phyloP scores from a whole-genome alignment of 306 rosid species.

The Medicago ruthenica region DNA sequence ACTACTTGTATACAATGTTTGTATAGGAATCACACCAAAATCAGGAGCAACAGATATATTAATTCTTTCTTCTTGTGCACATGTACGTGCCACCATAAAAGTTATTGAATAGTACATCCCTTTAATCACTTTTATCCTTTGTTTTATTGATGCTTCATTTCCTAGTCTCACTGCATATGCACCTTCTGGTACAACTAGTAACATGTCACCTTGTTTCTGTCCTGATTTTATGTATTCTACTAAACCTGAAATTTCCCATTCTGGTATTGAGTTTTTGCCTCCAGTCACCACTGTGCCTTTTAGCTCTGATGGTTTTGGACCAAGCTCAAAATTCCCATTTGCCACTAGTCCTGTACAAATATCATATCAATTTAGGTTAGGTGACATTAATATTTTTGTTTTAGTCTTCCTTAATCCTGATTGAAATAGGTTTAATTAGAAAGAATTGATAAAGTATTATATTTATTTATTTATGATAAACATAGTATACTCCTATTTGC shows the following conservation, averaged over 20 bases:
- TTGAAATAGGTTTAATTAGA: not conserved
- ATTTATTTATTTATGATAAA: too few relatives aligned
- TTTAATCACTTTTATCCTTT: constrained; percentile 62
- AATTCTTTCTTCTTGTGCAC: constrained; percentile 87
- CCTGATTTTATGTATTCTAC: constrained; percentile 96
- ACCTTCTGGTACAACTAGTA: constrained; percentile 93
- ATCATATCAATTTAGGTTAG: not conserved
- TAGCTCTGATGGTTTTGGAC: constrained; percentile 65
- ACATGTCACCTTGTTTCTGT: constrained; percentile 97
- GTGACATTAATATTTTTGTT: not conserved
- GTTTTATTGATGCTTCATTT: constrained; percentile 87
- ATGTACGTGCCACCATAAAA: constrained; percentile 88
- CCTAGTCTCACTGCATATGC: constrained; percentile 90
- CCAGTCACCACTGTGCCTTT: constrained; percentile 79
- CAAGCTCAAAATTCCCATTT: constrained; percentile 84
- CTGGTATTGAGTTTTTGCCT: constrained; percentile 67
- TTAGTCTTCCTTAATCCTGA: not conserved
- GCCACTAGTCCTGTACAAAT: constrained; percentile 61
- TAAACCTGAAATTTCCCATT: constrained; percentile 82
- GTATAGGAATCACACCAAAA: constrained; percentile 82
- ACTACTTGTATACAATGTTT: constrained; percentile 82
- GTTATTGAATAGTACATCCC: constrained; percentile 82
- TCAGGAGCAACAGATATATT: constrained; percentile 86
- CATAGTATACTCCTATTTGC: too few relatives aligned
- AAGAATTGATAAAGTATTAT: not conserved